Evolutionary conservation across 768 basidiomycete genomes (phyloP).

Genomic region (Rhodotorula graminis): DNA sequence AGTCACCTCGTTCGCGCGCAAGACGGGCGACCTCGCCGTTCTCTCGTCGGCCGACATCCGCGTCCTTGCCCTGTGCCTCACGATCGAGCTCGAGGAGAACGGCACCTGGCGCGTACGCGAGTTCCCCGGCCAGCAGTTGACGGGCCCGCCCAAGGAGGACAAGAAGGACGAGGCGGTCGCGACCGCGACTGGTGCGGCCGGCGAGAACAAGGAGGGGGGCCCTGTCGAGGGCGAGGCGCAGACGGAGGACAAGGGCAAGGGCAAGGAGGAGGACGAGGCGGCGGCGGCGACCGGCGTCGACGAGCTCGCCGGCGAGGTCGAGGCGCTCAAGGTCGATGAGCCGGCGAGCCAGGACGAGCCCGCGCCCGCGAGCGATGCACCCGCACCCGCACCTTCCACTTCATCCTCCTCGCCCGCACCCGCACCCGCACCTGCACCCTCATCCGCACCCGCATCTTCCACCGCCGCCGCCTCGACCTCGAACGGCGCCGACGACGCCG

Average conservation of each 20-base stretch:
- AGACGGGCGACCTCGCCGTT: slow-evolving; percentile 91
- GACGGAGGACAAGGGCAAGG: background rate
- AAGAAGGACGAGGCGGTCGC: slow-evolving; percentile 36
- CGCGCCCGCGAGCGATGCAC: background rate
- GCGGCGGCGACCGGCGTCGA: background rate
- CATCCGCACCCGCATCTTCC: background rate
- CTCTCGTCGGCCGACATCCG: slow-evolving; percentile 86
- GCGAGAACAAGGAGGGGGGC: background rate
- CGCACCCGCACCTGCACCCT: background rate
- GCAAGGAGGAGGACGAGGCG: background rate
- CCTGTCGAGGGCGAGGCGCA: background rate
- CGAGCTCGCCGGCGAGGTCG: background rate
- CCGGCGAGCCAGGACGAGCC: slow-evolving; percentile 13
- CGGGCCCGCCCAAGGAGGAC: slow-evolving; percentile 46
- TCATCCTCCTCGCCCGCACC: background rate
- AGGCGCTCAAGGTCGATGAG: background rate
- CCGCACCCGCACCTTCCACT: background rate
- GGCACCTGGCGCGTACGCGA: slow-evolving; percentile 45
- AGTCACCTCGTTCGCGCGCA: slow-evolving; percentile 90
- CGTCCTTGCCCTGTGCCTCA: slow-evolving; percentile 80
- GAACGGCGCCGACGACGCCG: slow-evolving; percentile 9
- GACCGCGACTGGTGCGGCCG: too few species aligned
- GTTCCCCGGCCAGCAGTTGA: slow-evolving; percentile 42
- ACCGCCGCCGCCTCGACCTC: background rate
- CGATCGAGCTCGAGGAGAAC: slow-evolving; percentile 58